phyloP scores from a whole-genome alignment of 208 protist genomes.

The Tritrichomonas foetus region DNA sequence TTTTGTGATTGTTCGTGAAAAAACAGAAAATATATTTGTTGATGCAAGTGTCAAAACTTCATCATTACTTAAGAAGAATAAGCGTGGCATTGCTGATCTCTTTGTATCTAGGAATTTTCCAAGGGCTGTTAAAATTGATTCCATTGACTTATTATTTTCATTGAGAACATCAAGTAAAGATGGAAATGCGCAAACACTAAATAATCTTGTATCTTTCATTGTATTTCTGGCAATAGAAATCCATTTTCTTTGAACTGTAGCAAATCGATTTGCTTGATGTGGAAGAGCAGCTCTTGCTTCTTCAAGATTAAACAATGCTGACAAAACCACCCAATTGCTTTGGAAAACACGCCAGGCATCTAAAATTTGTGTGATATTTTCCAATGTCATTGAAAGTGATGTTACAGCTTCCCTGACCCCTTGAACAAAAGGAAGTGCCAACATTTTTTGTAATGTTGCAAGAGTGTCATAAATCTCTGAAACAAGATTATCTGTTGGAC shows the following conservation, averaged over 20 bases:
- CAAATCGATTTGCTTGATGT: not conserved
- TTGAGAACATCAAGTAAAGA: not conserved
- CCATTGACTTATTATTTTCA: not conserved
- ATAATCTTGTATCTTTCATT: not conserved
- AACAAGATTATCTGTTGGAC: not conserved
- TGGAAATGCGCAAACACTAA: not conserved
- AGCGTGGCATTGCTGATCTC: not conserved
- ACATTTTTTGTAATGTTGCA: not conserved
- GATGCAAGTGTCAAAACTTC: not conserved
- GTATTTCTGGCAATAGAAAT: not conserved
- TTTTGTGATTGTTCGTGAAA: not conserved
- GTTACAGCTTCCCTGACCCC: not conserved
- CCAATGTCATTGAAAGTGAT: not conserved
- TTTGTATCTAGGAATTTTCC: not conserved
- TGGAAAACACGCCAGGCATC: not conserved
- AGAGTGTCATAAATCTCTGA: not conserved
- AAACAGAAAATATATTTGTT: not conserved
- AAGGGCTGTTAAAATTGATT: not conserved
- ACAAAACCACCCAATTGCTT: not conserved
- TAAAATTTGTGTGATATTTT: not conserved
- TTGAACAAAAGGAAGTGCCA: not conserved
- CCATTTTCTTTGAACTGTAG: slow-evolving; percentile 24
- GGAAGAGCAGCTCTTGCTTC: not conserved
- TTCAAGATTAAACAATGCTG: not conserved
- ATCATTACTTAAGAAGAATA: slow-evolving; percentile 17